phyloP scores from a whole-genome alignment of 148 eudicot genomes.

The Selenicereus undatus region DNA sequence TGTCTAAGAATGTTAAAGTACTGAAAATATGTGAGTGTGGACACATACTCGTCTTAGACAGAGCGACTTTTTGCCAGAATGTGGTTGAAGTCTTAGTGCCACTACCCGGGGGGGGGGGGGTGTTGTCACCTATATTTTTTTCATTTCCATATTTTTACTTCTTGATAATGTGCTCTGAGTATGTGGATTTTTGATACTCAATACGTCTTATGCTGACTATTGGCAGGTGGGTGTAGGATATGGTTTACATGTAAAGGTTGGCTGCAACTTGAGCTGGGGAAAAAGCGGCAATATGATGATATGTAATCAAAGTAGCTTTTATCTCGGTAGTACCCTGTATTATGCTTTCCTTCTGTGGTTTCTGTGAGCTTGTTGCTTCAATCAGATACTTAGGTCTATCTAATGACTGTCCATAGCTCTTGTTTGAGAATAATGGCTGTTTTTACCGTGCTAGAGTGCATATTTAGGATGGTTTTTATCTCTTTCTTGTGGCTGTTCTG shows the following conservation, averaged over 20 bases:
- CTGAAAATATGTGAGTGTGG: neutral
- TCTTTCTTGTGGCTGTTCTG: neutral
- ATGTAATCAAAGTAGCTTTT: slow-evolving; percentile 16
- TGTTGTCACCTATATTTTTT: neutral
- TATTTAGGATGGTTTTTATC: slow-evolving; percentile 13
- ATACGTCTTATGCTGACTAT: neutral
- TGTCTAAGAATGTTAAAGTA: neutral
- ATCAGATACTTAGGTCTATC: slow-evolving; percentile 11
- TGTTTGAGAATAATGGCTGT: slow-evolving; percentile 14
- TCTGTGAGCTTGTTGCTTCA: slow-evolving; percentile 6
- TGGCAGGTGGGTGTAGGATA: slow-evolving; percentile 27
- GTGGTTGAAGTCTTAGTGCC: no score
- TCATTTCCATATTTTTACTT: neutral
- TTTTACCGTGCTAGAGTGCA: slow-evolving; percentile 1
- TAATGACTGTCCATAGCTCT: slow-evolving; percentile 17
- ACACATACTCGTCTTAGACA: neutral
- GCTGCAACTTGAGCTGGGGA: slow-evolving; percentile 14
- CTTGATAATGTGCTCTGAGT: neutral
- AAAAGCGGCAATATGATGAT: slow-evolving; percentile 7
- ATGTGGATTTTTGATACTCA: neutral
- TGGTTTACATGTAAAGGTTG: slow-evolving; percentile 1
- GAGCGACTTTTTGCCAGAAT: neutral
- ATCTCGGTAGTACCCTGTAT: slow-evolving; percentile 3
- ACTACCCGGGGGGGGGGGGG: no score
- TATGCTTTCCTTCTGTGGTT: slow-evolving; percentile 23